Conservation (phyloP, 2,329 filamentous ascomycete genomes). For the Diaporthe sp. region DNA sequence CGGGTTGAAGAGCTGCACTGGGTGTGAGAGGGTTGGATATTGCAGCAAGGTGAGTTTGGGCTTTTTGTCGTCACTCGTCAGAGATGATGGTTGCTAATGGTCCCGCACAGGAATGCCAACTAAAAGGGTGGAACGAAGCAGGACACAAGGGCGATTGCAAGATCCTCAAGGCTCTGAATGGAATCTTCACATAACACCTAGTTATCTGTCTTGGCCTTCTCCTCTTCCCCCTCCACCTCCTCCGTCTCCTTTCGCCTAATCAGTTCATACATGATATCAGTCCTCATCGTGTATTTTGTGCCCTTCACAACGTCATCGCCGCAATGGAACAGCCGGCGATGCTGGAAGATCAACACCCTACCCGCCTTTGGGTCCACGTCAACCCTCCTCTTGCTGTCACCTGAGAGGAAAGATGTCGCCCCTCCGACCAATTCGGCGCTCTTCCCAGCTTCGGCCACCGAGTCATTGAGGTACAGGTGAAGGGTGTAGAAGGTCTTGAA, state of each 20-base stretch:
- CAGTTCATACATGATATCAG: constrained; percentile 40
- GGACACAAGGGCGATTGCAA: constrained; percentile 62
- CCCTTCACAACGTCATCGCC: constrained; percentile 67
- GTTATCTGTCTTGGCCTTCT: neutral
- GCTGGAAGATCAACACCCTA: constrained; percentile 73
- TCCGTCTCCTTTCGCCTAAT: neutral
- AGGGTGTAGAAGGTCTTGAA: constrained; percentile 66
- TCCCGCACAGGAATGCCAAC: constrained; percentile 56
- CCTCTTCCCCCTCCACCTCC: neutral
- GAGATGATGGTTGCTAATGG: constrained; percentile 29
- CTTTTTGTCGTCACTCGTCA: neutral
- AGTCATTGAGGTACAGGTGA: constrained; percentile 69
- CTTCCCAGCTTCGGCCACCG: constrained; percentile 55
- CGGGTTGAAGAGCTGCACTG: constrained; percentile 57
- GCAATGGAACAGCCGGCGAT: constrained; percentile 64
- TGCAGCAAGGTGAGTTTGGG: constrained; percentile 59
- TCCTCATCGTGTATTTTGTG: constrained; percentile 63
- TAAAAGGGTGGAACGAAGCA: constrained; percentile 56
- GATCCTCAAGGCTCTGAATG: constrained; percentile 55
- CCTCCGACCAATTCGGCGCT: constrained; percentile 62
- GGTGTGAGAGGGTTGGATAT: constrained; percentile 60
- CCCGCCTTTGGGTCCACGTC: constrained; percentile 70
- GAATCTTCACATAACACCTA: constrained; percentile 50
- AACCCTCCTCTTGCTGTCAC: constrained; percentile 56
- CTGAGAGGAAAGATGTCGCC: constrained; percentile 68